Base-by-base conservation (phyloP, 768 basidiomycete species). In the Daedaleopsis nitida region DNA sequence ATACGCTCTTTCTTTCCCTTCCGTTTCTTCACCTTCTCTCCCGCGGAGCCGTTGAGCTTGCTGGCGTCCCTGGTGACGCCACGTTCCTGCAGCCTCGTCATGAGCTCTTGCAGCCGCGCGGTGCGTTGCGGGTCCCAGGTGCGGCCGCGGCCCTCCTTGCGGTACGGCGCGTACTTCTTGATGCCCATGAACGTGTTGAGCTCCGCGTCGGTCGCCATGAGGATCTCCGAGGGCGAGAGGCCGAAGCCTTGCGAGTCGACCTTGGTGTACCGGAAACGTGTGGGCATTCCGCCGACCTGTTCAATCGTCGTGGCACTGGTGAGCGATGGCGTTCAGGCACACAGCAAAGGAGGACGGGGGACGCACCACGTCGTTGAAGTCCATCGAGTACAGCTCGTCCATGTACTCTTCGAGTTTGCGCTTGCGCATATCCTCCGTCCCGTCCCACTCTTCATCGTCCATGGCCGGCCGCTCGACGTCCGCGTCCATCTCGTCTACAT, bases 301-400 rank as follows among this genome's bases (percentile, higher is more conserved):
- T 65, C 37, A 60, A 52, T 60, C 17, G 57, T 60, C 58, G 48
- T 42, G 17, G 39, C 59, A 44, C 35, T 32, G 23, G 52, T 55
- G 56, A 32, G n/a, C 16, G 6, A 9, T 7, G 27, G 19, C 27
- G 55, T n/a, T n/a, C n/a, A n/a, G n/a, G n/a, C n/a, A n/a, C n/a
- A n/a, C 47, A 58, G 37, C 47, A 11, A 55, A 34, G 52, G 52
- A 42, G 42, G 7, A 44, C 6, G 47, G 23, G 34, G 4, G 47
- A 79, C 88, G 68, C 62, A 95, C 96, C 79, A 98, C 84, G 68
- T 96, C 96, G 73, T 98, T 98, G 78, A 98, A 96, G 62, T 98
- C 96, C 17, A 98, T 80, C 38, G 81, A 87, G 71, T 95, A 89
- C 44, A 98, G 79, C 72, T 94, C 92, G 62, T 94, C 90, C 90